These are phyloP conservation scores for Xylaria sp. DNA, from an alignment of 2,329 filamentous ascomycete species.

Conservation along the genomic window DNA sequence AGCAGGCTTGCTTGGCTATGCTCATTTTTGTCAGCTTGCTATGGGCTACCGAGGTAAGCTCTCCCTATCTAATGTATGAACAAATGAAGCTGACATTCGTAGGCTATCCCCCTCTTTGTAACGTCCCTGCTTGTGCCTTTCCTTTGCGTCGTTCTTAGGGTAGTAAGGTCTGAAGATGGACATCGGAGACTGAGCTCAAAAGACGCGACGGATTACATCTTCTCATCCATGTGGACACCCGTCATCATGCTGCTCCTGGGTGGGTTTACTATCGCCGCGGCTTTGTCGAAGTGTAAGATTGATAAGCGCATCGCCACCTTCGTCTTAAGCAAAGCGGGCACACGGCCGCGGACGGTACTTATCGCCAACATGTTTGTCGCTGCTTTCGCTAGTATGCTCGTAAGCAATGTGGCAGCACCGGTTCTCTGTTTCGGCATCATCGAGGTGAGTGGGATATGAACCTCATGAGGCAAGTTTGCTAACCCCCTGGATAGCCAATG, in stretches of 20 bases:
- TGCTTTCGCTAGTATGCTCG: conserved; percentile 98
- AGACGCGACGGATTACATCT: conserved; percentile 81
- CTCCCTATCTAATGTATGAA: background rate
- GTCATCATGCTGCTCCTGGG: conserved; percentile 98
- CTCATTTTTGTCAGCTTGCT: conserved; percentile 90
- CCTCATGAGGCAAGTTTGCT: background rate
- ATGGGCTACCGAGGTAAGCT: conserved; percentile 89
- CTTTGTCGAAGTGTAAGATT: conserved; percentile 95
- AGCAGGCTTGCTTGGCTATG: conserved; percentile 95
- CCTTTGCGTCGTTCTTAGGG: conserved; percentile 82
- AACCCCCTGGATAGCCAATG: conserved; percentile 69
- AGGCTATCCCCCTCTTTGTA: conserved; percentile 96
- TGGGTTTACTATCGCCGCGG: conserved; percentile 94
- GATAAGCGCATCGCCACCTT: conserved; percentile 97
- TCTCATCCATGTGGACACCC: conserved; percentile 97
- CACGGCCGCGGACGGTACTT: conserved; percentile 84
- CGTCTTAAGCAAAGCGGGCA: conserved; percentile 94
- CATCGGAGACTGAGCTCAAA: conserved; percentile 77
- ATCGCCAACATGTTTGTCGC: conserved; percentile 99
- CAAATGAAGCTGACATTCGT: conserved; percentile 12
- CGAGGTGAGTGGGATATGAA: conserved; percentile 65
- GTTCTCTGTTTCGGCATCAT: conserved; percentile 98
- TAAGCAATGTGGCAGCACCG: conserved; percentile 96
- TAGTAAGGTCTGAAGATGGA: conserved; percentile 76
- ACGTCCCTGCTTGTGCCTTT: conserved; percentile 95